Evolutionary conservation across 164 flowering plant species (phyloP), one percentile per base, ranked within the genome.

Genomic region (Tetrastigma voinierianum): DNA sequence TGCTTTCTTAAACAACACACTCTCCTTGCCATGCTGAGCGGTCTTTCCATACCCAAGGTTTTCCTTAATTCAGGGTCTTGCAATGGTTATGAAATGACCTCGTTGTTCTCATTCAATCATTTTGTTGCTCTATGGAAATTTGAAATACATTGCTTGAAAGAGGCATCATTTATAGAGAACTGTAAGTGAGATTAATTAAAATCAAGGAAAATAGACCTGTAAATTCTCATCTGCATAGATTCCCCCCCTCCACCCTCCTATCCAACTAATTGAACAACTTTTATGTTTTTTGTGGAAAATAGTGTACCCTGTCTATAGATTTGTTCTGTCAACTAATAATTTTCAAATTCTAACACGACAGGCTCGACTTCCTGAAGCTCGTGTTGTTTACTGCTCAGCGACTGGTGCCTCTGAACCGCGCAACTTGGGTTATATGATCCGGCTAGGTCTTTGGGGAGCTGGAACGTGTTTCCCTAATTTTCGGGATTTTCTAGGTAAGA

Each of bases 391-490:
- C 75, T 95, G 99, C 85, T 95, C 99, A 48, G 99, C 99, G 54
- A 95, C 99, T 73, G 99, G 99, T 80, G 99, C 99, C 70, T 90
- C 99, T 64, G 99, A 95, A 71, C 98, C 99, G 51, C 91, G 99
- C 49, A 95, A 95, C 70, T 69, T 95, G 93, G 99, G 97, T 65
- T 95, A 95, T 76, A 95, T 95, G 99, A 86, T 89, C 72, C 88
- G 99, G 15, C 93, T 95, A 72, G 99, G 99, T 70, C 97, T 95
- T 71, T 95, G 99, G 99, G 99, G 99, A 64, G 72, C 79, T 66
- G 97, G 95, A 70, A 92, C 99, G 55, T 82, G 85, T 79, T 95
- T 95, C 71, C 17, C 66, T 51, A 77, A 84, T 54, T 92, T 95
- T 68, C 89, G 77, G 52, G 88, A 82, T 18, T 90, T 95, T 79